Conservation (phyloP, 352 stramenopile genomes). For the Blastocystis sp. region DNA sequence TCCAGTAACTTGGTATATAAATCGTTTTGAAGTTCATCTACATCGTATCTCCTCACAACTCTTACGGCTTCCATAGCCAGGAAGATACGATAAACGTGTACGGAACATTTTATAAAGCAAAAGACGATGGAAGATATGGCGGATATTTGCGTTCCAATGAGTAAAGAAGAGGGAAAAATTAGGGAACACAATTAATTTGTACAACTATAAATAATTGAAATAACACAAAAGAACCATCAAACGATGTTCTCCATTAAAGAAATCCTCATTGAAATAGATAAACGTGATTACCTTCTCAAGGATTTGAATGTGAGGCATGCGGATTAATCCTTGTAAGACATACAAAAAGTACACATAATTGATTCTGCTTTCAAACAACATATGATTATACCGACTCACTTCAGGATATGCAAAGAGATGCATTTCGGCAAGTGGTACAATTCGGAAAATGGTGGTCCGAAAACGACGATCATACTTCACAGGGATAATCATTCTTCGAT, state of each 20-base stretch:
- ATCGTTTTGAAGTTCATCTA: slow-evolving; percentile 33
- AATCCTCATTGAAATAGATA: slow-evolving; percentile 52
- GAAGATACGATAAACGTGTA: slow-evolving; percentile 24
- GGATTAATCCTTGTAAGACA: slow-evolving; percentile 11
- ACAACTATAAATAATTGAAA: not conserved
- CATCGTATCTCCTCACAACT: not conserved
- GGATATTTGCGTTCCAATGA: slow-evolving; percentile 42
- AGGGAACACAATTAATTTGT: slow-evolving; percentile 34
- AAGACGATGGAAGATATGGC: slow-evolving; percentile 52
- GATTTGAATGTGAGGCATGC: slow-evolving; percentile 53
- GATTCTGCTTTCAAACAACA: slow-evolving; percentile 8
- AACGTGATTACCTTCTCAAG: slow-evolving; percentile 50
- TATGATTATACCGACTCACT: slow-evolving; percentile 36
- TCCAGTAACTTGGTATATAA: slow-evolving; percentile 23
- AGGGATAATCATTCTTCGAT: slow-evolving; percentile 21
- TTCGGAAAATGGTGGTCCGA: not conserved
- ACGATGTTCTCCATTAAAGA: slow-evolving; percentile 50
- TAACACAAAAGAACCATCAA: not conserved
- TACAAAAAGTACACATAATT: slow-evolving; percentile 55
- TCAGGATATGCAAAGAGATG: slow-evolving; percentile 19
- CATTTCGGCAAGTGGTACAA: not conserved
- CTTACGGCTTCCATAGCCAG: not conserved
- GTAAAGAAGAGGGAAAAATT: slow-evolving; percentile 38
- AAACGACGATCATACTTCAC: slow-evolving; percentile 48
- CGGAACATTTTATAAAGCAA: slow-evolving; percentile 44